Evolutionary conservation across 2,329 filamentous ascomycete genomes (phyloP), one percentile per base, ranked within the genome.

Genomic region (Verticillium alfalfae): DNA sequence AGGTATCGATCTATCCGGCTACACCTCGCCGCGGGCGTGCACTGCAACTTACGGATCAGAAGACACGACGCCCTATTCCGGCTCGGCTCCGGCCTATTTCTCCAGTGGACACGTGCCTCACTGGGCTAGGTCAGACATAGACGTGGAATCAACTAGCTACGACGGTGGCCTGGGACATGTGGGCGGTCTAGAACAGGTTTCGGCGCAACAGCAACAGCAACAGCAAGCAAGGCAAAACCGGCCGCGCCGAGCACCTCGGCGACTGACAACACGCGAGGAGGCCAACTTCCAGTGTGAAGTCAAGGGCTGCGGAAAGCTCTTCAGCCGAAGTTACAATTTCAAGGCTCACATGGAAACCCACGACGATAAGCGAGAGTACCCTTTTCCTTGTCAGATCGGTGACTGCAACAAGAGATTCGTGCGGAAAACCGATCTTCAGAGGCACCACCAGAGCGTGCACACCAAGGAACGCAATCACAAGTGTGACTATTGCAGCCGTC

Each of bases 281-380:
- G 89, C 89, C 60, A 91, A 87, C 67, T 89, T 86, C 73, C 81
- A 84, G 65, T 96, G 93, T 71, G 79, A 81, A 60, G 79, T 87
- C 39, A 82, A 87, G 62, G 81, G 87, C 2, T 97, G 93, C 70
- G 88, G 88, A 7, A 91, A 89, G 72, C 83, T 89, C 16, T 96
- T 96, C 72, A 91, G 91, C 66, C 82, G 93, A 64, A 89, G 86
- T 69, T 96, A 94, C 78, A 96, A 96, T 75, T 92, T 88, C 77
- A 93, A 91, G 70, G 90, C 92, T 36, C 93, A 96, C 72, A 84
- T 93, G 82, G 89, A 93, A 70, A 93, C 88, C 1, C 93, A 97
- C 70, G 87, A 95, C 70, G 87, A 91, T 15, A 83, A 85, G 63
- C 83, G 89, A 61, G 85, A 86, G 68, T 91, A 90, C 68, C 87